Evolutionary conservation across 257 asterid genomes (phyloP).

Genomic region (Ilex asprella): DNA sequence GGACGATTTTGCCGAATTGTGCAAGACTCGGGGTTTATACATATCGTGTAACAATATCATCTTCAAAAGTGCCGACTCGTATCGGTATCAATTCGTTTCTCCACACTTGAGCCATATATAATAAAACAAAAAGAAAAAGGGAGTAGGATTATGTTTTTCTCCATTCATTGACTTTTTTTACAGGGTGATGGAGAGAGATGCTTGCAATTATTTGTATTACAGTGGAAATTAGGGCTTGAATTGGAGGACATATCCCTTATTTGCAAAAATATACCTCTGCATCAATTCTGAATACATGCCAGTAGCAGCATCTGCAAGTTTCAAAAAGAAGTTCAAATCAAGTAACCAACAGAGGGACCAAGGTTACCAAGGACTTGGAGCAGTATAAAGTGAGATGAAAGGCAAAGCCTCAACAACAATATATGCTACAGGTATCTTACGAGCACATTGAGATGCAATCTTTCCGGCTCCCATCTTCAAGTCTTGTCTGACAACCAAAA

Average conservation of each 20-base stretch:
- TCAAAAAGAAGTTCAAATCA: neutral
- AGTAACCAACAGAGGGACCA: constrained; percentile 8
- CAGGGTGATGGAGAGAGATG: neutral
- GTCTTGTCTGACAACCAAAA: constrained; percentile 93
- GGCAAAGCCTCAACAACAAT: too few relatives aligned
- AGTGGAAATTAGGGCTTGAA: neutral
- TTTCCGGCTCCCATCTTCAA: constrained; percentile 93
- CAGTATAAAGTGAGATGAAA: constrained; percentile 2
- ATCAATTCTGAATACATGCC: constrained; percentile 84
- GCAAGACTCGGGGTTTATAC: too few relatives aligned
- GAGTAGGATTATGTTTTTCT: too few relatives aligned
- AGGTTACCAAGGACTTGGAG: neutral
- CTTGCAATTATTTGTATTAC: too few relatives aligned
- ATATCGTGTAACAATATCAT: too few relatives aligned
- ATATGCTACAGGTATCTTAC: constrained; percentile 35
- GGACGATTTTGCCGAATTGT: too few relatives aligned
- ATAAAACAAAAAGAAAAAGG: too few relatives aligned
- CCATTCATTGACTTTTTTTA: too few relatives aligned
- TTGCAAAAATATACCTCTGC: constrained; percentile 49
- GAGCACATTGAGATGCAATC: constrained; percentile 98
- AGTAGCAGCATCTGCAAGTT: constrained; percentile 87
- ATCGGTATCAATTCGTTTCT: too few relatives aligned
- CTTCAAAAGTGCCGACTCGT: too few relatives aligned
- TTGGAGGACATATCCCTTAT: neutral
- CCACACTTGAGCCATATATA: too few relatives aligned